phyloP scores from a whole-genome alignment of 1,284 basidiomycete species.

The Rhodotorula mucilaginosa region DNA sequence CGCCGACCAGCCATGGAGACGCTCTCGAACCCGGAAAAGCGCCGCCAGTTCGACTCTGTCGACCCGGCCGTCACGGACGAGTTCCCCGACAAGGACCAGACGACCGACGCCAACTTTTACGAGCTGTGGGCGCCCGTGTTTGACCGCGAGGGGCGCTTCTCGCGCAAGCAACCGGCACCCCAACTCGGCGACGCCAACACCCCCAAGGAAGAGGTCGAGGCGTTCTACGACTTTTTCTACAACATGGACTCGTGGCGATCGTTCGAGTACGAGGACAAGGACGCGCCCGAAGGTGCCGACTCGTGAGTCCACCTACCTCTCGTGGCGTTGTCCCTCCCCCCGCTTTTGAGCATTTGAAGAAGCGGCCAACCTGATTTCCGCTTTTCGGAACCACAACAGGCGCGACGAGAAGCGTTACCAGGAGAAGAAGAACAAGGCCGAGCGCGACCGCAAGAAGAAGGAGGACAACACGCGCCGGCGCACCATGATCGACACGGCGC shows the following conservation, averaged over 20 bases:
- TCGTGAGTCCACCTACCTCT: slow-evolving; percentile 57
- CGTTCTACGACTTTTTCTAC: slow-evolving; percentile 99
- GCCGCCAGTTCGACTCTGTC: slow-evolving; percentile 94
- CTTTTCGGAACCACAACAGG: slow-evolving; percentile 51
- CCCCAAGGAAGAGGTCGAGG: slow-evolving; percentile 78
- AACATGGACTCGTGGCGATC: slow-evolving; percentile 98
- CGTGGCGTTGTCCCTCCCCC: not conserved
- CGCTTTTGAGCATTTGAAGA: too few species aligned
- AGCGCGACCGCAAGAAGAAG: slow-evolving; percentile 94
- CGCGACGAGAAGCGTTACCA: slow-evolving; percentile 98
- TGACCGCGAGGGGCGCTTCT: slow-evolving; percentile 88
- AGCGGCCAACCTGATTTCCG: not conserved
- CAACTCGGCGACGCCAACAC: slow-evolving; percentile 70
- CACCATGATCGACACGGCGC: slow-evolving; percentile 79
- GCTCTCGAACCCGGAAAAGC: slow-evolving; percentile 78
- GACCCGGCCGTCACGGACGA: slow-evolving; percentile 83
- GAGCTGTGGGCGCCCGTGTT: slow-evolving; percentile 71
- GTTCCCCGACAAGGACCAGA: slow-evolving; percentile 60
- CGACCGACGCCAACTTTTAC: slow-evolving; percentile 68
- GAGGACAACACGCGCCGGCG: slow-evolving; percentile 92
- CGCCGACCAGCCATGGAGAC: slow-evolving; percentile 61
- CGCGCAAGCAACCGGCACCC: slow-evolving; percentile 81
- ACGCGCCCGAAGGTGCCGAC: slow-evolving; percentile 95
- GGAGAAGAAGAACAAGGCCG: slow-evolving; percentile 99
- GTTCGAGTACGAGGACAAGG: slow-evolving; percentile 98